Evolutionary conservation across 768 basidiomycete genomes (phyloP).

Genomic region (Tremella mesenterica): DNA sequence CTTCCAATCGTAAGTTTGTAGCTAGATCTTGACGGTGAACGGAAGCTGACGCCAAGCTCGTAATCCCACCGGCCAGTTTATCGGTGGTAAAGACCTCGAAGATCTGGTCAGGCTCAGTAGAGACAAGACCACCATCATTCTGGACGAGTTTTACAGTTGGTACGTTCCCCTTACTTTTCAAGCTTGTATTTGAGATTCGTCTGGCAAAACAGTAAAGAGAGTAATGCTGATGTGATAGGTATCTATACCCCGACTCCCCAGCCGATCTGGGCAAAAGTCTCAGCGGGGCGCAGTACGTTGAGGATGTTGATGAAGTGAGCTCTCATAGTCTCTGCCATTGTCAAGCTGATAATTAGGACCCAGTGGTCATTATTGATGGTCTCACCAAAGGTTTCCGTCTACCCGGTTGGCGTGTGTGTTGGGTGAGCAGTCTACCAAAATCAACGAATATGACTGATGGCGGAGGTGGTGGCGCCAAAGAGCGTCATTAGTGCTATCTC

Average conservation of each 20-base stretch:
- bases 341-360: conserved; percentile 49
- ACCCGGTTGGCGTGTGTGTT: conserved; percentile 85
- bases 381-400: conserved; percentile 89
- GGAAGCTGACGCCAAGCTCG: conserved; percentile 48
- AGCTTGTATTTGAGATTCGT: too few relatives aligned
- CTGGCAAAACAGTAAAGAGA: too few relatives aligned
- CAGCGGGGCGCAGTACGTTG: conserved; percentile 72
- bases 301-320: conserved; percentile 69
- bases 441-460: background rate
- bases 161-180: background rate
- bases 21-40: too few relatives aligned
- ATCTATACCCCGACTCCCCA: conserved; percentile 74
- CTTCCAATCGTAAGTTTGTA: conserved; percentile 58
- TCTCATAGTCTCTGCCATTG: background rate
- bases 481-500: conserved; percentile 78
- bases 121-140: conserved; percentile 63
- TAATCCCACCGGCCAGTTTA: conserved; percentile 89
- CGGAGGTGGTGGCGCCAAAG: conserved; percentile 65
- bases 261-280: conserved; percentile 67
- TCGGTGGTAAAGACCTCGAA: conserved; percentile 68
- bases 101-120: conserved; percentile 64
- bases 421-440: conserved; percentile 47
- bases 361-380: conserved; percentile 79
- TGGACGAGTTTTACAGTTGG: conserved; percentile 79
- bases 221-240: conserved; percentile 38